phyloP scores from a whole-genome alignment of 768 basidiomycete species.

The Termitomyces sp. region DNA sequence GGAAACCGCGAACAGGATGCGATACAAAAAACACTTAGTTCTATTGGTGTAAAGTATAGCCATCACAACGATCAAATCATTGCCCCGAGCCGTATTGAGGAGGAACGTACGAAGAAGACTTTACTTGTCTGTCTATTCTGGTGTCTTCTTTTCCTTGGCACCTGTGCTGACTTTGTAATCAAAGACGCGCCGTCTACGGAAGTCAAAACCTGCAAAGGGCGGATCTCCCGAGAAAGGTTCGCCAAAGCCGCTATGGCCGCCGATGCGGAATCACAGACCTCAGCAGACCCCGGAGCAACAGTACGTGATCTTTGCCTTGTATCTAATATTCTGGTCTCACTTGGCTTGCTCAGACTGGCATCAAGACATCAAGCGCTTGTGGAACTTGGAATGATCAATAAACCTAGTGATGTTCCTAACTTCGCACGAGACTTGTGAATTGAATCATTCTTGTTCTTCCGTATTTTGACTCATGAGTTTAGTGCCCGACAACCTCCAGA shows the following conservation, averaged over 20 bases:
- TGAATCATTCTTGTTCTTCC: background rate
- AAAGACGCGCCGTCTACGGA: conserved; percentile 24
- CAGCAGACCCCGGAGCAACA: conserved; percentile 42
- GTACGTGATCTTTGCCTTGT: conserved; percentile 25
- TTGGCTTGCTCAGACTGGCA: conserved; percentile 32
- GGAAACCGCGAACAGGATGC: conserved; percentile 36
- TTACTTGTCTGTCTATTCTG: conserved; percentile 33
- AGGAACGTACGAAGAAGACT: conserved; percentile 50
- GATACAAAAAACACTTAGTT: conserved; percentile 48
- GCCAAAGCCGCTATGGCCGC: conserved; percentile 56
- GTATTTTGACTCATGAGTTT: background rate
- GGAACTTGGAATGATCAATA: conserved; percentile 52
- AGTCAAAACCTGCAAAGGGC: conserved; percentile 14
- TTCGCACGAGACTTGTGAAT: conserved; percentile 70
- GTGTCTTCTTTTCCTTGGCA: background rate
- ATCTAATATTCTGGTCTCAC: background rate
- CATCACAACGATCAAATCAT: conserved; percentile 73
- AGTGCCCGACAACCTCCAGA: conserved; percentile 36
- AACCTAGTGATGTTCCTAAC: conserved; percentile 40
- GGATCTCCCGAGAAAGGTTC: conserved; percentile 16
- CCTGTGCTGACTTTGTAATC: conserved; percentile 7
- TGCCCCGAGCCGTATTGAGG: conserved; percentile 61
- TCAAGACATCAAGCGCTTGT: conserved; percentile 57
- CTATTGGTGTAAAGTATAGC: conserved; percentile 63
- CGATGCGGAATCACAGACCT: conserved; percentile 51